Evolutionary conservation across 2,329 filamentous ascomycete genomes (phyloP), one percentile per base, ranked within the genome.

Genomic region (Cadophora luteo-olivacea): DNA sequence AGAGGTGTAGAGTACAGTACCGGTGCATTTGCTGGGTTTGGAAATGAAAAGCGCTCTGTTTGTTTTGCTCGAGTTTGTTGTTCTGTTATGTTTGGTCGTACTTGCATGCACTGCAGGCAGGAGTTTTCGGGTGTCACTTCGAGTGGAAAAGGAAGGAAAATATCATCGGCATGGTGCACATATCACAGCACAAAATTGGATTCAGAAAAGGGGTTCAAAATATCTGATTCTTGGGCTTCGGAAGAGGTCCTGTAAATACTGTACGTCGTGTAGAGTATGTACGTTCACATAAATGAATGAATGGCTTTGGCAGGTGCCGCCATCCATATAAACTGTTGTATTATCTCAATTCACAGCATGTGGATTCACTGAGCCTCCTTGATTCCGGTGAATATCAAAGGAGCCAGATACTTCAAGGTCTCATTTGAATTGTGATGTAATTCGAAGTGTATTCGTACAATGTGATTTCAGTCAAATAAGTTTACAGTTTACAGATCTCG

Each of bases 1-100:
- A 33, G 22, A 24, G 55, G 55, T 60, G 33, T 60, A 60, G 33
- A 60, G 33, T 60, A 60, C 55, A 41, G 55, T 41, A 60, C 55
- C 55, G 36, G 33, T 60, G 55, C 55, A 60, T 60, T 1, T 4
- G 19, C 51, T 32, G 51, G 25, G 11, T 32, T 19, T 54, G 51
- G 25, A 54, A 16, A 32, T 8, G 49, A 32, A 32, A 19, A 54
- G 51, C 51, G 24, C 51, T 54, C 22, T 9, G 16, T 54, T 32
- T 54, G 7, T 14, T 32, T 52, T 52, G 6, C 14, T 52, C 19
- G 1, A 9, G 9, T 1, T 29, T 54, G 7, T 32, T 8, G 14
- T 4, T 45, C 14, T 32, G 25, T 12, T 54, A 5, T 4, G 16
- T 54, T 32, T 32, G 19, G 45, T 49, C 6, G n/a, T 11, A 14